Evolutionary conservation across 2,329 filamentous ascomycete genomes (phyloP).

Genomic region (Fusarium floridanum): DNA sequence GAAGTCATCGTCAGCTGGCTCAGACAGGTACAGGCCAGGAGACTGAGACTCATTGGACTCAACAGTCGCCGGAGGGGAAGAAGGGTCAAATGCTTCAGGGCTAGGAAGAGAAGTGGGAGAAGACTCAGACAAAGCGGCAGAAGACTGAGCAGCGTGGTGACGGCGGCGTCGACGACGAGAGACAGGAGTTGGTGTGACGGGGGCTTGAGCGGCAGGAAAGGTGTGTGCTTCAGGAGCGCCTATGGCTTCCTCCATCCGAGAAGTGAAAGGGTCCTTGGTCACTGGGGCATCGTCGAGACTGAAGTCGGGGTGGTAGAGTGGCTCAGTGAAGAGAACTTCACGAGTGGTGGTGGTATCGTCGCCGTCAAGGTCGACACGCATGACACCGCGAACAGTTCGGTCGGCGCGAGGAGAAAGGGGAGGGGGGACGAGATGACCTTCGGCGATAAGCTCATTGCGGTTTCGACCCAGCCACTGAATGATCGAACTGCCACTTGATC

Average conservation of each 20-base stretch:
- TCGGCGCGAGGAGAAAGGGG: conserved; percentile 45
- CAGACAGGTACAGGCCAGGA: background rate
- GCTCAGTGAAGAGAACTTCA: conserved; percentile 50
- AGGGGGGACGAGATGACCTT: conserved; percentile 60
- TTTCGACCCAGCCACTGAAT: conserved; percentile 54
- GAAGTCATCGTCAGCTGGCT: background rate
- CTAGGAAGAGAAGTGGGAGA: background rate
- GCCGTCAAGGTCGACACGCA: conserved; percentile 45
- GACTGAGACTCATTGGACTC: background rate
- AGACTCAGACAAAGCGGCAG: background rate
- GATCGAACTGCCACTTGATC: conserved; percentile 55
- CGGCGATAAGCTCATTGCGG: conserved; percentile 50
- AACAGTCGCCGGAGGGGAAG: background rate
- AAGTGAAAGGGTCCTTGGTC: background rate
- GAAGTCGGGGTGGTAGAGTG: conserved; percentile 49
- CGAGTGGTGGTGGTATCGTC: conserved; percentile 46
- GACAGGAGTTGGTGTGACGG: background rate
- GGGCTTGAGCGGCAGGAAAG: background rate
- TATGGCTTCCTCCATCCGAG: background rate
- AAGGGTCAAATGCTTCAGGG: background rate
- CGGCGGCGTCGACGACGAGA: background rate
- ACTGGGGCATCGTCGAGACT: conserved; percentile 46
- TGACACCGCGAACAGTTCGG: conserved; percentile 49
- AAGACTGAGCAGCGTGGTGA: background rate
- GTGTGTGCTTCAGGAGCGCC: background rate